A percentile compares a stretch with the other conserved stretches of the same genome.
phyloP scores from a whole-genome alignment of 2,329 filamentous ascomycete genomes.

The Aspergillus awamori region DNA sequence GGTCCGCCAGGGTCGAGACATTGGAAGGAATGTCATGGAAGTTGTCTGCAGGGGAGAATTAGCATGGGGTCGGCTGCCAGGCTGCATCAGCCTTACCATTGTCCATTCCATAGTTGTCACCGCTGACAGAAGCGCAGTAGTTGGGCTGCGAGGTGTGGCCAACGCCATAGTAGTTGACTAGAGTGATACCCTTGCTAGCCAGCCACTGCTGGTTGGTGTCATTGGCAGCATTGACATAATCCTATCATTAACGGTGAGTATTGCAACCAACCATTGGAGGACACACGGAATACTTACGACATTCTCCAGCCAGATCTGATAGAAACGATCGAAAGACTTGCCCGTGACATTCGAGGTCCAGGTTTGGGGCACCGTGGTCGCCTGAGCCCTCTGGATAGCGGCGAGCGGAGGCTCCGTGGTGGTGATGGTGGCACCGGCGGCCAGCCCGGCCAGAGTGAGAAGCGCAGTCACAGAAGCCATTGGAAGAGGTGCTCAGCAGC shows the following conservation, averaged over 20 bases:
- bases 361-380: slow-evolving; percentile 5
- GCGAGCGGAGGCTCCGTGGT: slow-evolving; percentile 1
- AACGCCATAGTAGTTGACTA: slow-evolving; percentile 61
- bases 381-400: slow-evolving; percentile 1
- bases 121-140: slow-evolving; percentile 68
- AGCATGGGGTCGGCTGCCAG: background rate
- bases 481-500: background rate
- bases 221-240: slow-evolving; percentile 64
- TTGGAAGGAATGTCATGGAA: slow-evolving; percentile 62
- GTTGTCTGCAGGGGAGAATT: slow-evolving; percentile 49
- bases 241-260: slow-evolving; percentile 23
- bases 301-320: slow-evolving; percentile 77
- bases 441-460: slow-evolving; percentile 2
- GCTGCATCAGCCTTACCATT: slow-evolving; percentile 39
- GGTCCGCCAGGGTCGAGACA: slow-evolving; percentile 66
- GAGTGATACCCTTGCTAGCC: slow-evolving; percentile 56
- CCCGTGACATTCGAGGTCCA: slow-evolving; percentile 17
- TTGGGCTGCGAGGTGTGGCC: slow-evolving; percentile 78
- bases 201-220: slow-evolving; percentile 51
- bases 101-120: slow-evolving; percentile 72
- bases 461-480: slow-evolving; percentile 3
- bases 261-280: background rate
- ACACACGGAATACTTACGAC: slow-evolving; percentile 49
- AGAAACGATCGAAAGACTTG: slow-evolving; percentile 58
- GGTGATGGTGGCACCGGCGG: slow-evolving; percentile 9